Conservation (phyloP, 495 filamentous ascomycete genomes). For the Echria macrotheca region DNA sequence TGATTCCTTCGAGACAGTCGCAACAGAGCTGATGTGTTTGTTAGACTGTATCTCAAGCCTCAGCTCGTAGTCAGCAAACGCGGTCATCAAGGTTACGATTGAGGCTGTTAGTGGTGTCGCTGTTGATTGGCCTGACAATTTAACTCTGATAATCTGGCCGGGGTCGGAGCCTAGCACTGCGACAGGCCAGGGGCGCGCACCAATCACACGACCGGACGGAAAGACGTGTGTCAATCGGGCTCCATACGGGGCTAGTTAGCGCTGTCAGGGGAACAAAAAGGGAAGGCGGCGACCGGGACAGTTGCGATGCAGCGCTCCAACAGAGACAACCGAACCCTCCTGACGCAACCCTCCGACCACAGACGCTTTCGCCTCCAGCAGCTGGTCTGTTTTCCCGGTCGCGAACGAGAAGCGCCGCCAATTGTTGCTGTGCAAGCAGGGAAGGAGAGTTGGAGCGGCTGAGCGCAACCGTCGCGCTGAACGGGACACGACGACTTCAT, state of each 20-base stretch:
- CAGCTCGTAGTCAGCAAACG: too few relatives aligned
- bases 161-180: neutral
- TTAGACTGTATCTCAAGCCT: too few relatives aligned
- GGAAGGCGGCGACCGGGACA: constrained; percentile 12
- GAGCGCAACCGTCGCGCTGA: too few relatives aligned
- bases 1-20: too few relatives aligned
- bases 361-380: neutral
- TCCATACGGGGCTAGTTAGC: constrained; percentile 4
- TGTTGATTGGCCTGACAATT: neutral
- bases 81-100: constrained; percentile 10
- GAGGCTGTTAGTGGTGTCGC: constrained; percentile 12
- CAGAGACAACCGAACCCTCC: neutral
- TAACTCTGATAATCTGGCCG: constrained; percentile 19
- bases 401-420: neutral
- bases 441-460: too few relatives aligned
- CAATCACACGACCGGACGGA: constrained; percentile 3
- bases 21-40: too few relatives aligned
- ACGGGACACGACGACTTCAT: too few relatives aligned
- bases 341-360: too few relatives aligned
- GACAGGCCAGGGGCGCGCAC: constrained; percentile 3
- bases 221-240: constrained; percentile 1
- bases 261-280: constrained; percentile 7
- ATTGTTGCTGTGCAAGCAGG: neutral
- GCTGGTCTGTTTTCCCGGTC: neutral
- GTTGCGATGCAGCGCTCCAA: neutral